Conservation (phyloP, 73 alveolate genomes). For the Uronychia binucleata region DNA sequence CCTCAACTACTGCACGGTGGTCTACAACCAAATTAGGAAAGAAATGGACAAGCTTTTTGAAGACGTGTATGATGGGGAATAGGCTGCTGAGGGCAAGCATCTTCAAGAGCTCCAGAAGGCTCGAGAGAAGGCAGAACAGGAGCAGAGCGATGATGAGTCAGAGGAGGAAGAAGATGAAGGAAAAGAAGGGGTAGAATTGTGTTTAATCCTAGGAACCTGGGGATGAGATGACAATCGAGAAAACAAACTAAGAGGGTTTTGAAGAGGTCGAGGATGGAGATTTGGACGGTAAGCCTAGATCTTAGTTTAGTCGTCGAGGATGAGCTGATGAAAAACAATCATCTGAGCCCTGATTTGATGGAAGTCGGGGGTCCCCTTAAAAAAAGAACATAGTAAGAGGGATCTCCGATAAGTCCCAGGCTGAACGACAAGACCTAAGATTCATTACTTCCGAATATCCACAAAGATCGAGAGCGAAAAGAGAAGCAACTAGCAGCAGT, state of each 20-base stretch:
- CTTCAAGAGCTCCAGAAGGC: not conserved
- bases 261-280: not conserved
- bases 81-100: not conserved
- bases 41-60: not conserved
- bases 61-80: not conserved
- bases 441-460: too few species aligned
- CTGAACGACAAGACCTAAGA: too few species aligned
- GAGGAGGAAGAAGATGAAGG: not conserved
- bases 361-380: not conserved
- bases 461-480: too few species aligned
- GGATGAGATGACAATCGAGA: not conserved
- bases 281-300: not conserved
- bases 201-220: too few species aligned
- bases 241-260: not conserved
- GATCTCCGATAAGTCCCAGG: too few species aligned
- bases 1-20: not conserved
- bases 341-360: not conserved
- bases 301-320: not conserved
- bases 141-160: not conserved
- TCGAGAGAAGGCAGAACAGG: not conserved
- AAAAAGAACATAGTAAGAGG: not conserved
- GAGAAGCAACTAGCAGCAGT: not conserved
- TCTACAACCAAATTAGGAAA: not conserved
- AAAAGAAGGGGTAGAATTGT: not conserved
- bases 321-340: not conserved